phyloP scores from a whole-genome alignment of 108 stramenopile genomes.

The Conticribra weissflogii region DNA sequence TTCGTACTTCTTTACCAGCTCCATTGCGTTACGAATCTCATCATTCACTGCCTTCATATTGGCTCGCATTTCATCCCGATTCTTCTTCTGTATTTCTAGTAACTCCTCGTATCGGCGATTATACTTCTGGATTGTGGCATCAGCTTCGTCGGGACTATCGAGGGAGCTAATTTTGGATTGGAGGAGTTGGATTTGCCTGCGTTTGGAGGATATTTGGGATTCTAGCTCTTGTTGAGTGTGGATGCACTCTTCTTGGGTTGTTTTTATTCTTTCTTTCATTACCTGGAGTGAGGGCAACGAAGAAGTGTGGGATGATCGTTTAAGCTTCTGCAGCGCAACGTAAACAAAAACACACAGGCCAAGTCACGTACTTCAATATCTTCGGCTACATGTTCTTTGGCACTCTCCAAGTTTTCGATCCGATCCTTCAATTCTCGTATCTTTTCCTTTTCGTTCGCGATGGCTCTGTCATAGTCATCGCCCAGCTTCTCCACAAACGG shows the following conservation, averaged over 20 bases:
- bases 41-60: conserved; percentile 57
- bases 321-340: not conserved
- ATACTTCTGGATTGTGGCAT: conserved; percentile 64
- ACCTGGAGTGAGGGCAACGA: conserved; percentile 25
- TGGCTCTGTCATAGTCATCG: conserved; percentile 33
- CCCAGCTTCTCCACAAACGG: conserved; percentile 44
- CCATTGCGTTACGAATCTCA: conserved; percentile 65
- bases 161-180: conserved; percentile 69
- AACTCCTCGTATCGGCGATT: conserved; percentile 66
- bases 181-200: conserved; percentile 64
- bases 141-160: conserved; percentile 75
- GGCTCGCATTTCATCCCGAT: conserved; percentile 57
- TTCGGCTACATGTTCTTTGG: conserved; percentile 51
- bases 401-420: conserved; percentile 49
- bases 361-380: conserved; percentile 41
- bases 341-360: not conserved
- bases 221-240: conserved; percentile 59
- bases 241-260: conserved; percentile 52
- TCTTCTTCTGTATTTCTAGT: conserved; percentile 47
- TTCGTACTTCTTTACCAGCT: conserved; percentile 62
- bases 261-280: conserved; percentile 54
- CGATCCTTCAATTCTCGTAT: conserved; percentile 64
- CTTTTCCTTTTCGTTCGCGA: conserved; percentile 35
- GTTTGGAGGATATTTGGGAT: conserved; percentile 60
- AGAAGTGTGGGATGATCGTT: conserved; percentile 1